Conservation (phyloP, 1,284 basidiomycete genomes). For the Cryptococcus deneoformans region DNA sequence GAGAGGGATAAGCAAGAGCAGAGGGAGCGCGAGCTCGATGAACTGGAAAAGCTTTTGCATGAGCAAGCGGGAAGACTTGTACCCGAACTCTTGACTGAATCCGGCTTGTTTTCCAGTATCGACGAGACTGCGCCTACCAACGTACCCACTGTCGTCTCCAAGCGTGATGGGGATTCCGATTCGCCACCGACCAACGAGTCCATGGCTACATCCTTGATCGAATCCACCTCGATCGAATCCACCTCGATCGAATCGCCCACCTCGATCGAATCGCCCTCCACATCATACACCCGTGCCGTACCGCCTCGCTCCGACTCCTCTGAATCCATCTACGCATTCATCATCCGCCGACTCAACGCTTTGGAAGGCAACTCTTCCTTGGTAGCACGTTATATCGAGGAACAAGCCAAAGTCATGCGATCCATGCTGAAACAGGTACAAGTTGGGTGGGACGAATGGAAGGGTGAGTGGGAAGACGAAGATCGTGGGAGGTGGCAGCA, state of each 20-base stretch:
- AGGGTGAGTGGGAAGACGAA: constrained; percentile 23
- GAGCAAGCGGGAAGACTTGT: constrained; percentile 28
- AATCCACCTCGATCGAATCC: neutral
- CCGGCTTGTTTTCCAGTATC: constrained; percentile 9
- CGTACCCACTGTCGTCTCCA: neutral
- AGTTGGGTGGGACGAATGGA: constrained; percentile 42
- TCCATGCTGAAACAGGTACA: constrained; percentile 73
- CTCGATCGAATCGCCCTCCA: neutral
- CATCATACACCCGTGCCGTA: constrained; percentile 13
- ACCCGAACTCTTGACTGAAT: constrained; percentile 13
- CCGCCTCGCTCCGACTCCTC: constrained; percentile 55
- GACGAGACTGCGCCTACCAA: neutral
- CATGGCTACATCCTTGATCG: neutral
- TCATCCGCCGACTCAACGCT: constrained; percentile 84
- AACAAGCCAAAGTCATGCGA: constrained; percentile 75
- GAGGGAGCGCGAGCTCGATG: constrained; percentile 34
- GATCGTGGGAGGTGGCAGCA: constrained; percentile 27
- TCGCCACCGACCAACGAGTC: neutral
- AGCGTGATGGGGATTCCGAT: too few species aligned
- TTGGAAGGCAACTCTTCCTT: constrained; percentile 88
- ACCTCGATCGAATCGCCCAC: neutral
- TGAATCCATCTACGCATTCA: constrained; percentile 96
- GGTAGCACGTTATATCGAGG: constrained; percentile 83
- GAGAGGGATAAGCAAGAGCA: constrained; percentile 19
- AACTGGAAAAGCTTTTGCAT: constrained; percentile 37